Percentiles rank a stretch among this genome's conserved stretches.
Evolutionary conservation across 192 early-diverging fungal genomes (phyloP).

Genomic region (Coemansia sp.): DNA sequence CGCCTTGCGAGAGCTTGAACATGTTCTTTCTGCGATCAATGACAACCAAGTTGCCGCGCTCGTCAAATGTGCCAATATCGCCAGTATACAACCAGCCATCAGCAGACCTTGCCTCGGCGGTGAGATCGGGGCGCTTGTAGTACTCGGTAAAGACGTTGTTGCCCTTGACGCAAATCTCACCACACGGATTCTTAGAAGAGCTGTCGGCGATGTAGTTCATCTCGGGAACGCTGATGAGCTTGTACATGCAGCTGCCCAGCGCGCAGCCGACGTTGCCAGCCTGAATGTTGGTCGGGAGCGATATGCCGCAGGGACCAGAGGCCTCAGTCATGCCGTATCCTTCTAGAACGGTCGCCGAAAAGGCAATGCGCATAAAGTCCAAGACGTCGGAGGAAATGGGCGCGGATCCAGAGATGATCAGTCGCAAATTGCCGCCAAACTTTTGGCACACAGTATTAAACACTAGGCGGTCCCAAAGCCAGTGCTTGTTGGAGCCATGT

Average conservation of each 20-base stretch:
- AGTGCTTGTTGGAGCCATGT: slow-evolving; percentile 31
- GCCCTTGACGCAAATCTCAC: slow-evolving; percentile 84
- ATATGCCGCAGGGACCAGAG: slow-evolving; percentile 67
- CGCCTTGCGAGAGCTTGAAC: slow-evolving; percentile 77
- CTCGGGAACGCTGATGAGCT: slow-evolving; percentile 78
- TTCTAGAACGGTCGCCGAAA: slow-evolving; percentile 73
- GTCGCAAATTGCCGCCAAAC: slow-evolving; percentile 83
- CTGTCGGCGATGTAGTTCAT: slow-evolving; percentile 67
- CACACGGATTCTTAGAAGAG: slow-evolving; percentile 58
- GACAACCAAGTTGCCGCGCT: slow-evolving; percentile 66
- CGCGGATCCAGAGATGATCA: slow-evolving; percentile 85
- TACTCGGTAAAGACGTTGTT: slow-evolving; percentile 74
- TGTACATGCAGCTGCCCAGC: slow-evolving; percentile 70
- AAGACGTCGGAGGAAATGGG: slow-evolving; percentile 86
- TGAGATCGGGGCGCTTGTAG: slow-evolving; percentile 77
- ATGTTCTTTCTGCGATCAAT: slow-evolving; percentile 87
- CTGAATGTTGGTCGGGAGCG: slow-evolving; percentile 58
- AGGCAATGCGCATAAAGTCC: slow-evolving; percentile 75
- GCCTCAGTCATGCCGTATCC: slow-evolving; percentile 89
- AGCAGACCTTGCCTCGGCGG: slow-evolving; percentile 67
- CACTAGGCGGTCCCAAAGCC: slow-evolving; percentile 75
- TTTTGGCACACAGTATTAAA: slow-evolving; percentile 84
- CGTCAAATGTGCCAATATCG: slow-evolving; percentile 77
- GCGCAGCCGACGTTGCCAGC: slow-evolving; percentile 76
- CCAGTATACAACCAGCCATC: slow-evolving; percentile 87